Conservation (phyloP, 768 basidiomycete species). For the Xerocomus brunneocitrinus region DNA sequence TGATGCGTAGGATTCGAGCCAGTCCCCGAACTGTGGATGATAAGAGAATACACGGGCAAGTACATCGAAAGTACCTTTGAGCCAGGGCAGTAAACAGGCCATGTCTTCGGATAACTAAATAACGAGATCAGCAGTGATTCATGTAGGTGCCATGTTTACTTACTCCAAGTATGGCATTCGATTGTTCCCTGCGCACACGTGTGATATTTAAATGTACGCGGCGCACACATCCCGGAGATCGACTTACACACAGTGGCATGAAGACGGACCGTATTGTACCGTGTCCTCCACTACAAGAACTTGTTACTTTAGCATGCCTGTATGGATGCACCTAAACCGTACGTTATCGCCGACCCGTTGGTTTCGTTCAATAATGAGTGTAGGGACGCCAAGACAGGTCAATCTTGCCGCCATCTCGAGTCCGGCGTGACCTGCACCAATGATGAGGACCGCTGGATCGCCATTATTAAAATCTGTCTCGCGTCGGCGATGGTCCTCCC, state of each 20-base stretch:
- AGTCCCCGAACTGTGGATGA: conserved; percentile 47
- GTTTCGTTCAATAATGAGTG: conserved; percentile 52
- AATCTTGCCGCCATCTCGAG: conserved; percentile 59
- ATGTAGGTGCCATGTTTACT: conserved; percentile 15
- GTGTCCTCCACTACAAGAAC: conserved; percentile 42
- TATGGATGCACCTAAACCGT: neutral
- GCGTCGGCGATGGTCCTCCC: conserved; percentile 42
- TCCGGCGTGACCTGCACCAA: conserved; percentile 65
- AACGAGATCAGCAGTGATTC: too few species aligned
- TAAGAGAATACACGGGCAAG: neutral
- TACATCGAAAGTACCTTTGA: conserved; percentile 36
- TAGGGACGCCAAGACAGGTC: conserved; percentile 48
- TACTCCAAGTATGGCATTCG: conserved; percentile 54
- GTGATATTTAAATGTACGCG: too few species aligned
- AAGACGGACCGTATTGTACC: conserved; percentile 52
- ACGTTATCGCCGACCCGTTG: conserved; percentile 46
- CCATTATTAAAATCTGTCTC: conserved; percentile 41
- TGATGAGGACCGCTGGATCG: conserved; percentile 54
- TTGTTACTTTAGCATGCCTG: conserved; percentile 1
- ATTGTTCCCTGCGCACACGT: conserved; percentile 37
- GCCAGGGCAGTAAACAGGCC: conserved; percentile 49
- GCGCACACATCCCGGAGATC: too few species aligned
- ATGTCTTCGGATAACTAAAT: conserved; percentile 49
- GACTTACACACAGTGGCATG: conserved; percentile 51
- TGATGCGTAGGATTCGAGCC: conserved; percentile 58